Conservation (phyloP, 2,329 filamentous ascomycete genomes). For the Neurospora crassa region DNA sequence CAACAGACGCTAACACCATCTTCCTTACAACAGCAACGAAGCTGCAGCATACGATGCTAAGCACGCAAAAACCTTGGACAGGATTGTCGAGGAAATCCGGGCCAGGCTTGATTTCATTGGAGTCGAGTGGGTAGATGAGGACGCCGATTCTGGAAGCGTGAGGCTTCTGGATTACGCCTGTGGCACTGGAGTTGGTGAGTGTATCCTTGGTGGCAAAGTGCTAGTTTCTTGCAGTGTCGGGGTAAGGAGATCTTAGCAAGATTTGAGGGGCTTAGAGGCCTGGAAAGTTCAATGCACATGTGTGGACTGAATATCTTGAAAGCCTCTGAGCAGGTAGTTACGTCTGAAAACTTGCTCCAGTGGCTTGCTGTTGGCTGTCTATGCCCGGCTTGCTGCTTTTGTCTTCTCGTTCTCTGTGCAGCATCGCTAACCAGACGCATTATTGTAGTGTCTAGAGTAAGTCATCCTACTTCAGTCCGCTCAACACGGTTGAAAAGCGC, state of each 20-base stretch:
- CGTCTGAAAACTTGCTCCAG: not conserved
- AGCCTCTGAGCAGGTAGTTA: not conserved
- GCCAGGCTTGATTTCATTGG: conserved; percentile 51
- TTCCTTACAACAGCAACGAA: conserved; percentile 30
- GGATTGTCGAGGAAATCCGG: conserved; percentile 45
- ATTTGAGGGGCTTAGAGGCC: not conserved
- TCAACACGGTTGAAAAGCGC: not conserved
- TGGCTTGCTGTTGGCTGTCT: not conserved
- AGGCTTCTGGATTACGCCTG: conserved; percentile 68
- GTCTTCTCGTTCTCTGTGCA: not conserved
- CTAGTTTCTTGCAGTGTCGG: not conserved
- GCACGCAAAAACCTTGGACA: conserved; percentile 41
- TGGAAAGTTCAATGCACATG: not conserved
- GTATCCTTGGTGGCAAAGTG: not conserved
- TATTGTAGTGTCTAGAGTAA: not conserved
- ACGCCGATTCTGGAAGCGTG: conserved; percentile 29
- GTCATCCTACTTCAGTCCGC: not conserved
- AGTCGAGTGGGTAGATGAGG: conserved; percentile 40
- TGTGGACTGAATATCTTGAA: not conserved
- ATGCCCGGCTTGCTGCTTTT: not conserved
- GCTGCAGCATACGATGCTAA: conserved; percentile 47
- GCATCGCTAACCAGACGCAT: not conserved
- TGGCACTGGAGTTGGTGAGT: conserved; percentile 31
- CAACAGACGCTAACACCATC: not conserved
- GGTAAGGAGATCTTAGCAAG: not conserved